These are phyloP conservation scores for Aspergillus hortae DNA, from an alignment of 2,329 filamentous ascomycete species.

Conservation along the genomic window DNA sequence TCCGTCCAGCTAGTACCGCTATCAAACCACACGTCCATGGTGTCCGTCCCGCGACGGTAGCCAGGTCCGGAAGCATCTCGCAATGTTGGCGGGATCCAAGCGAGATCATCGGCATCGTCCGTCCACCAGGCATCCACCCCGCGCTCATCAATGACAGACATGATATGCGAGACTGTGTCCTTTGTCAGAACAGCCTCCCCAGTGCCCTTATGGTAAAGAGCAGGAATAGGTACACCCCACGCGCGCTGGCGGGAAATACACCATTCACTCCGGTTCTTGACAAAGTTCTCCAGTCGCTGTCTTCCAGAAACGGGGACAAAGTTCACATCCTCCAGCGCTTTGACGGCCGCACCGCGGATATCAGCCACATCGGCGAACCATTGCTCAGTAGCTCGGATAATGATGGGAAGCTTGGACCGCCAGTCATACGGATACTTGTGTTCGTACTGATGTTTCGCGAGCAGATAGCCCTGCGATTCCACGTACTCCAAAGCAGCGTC, in stretches of 20 bases:
- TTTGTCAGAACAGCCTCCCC: slow-evolving; percentile 75
- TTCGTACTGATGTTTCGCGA: slow-evolving; percentile 66
- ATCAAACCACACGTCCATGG: slow-evolving; percentile 99
- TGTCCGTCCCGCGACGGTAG: slow-evolving; percentile 79
- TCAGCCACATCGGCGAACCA: slow-evolving; percentile 93
- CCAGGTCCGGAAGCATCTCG: slow-evolving; percentile 38
- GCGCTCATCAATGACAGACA: slow-evolving; percentile 69
- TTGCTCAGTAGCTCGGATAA: slow-evolving; percentile 87
- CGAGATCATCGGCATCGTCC: slow-evolving; percentile 68
- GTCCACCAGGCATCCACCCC: slow-evolving; percentile 96
- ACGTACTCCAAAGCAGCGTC: slow-evolving; percentile 68
- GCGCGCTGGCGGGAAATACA: slow-evolving; percentile 94
- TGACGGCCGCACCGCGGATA: slow-evolving; percentile 72
- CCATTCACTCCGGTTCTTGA: slow-evolving; percentile 88
- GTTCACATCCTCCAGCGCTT: slow-evolving; percentile 64
- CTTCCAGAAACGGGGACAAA: slow-evolving; percentile 77
- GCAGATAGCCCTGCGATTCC: slow-evolving; percentile 54
- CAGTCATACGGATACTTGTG: slow-evolving; percentile 99
- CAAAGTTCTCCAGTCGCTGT: slow-evolving; percentile 75
- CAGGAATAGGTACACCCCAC: slow-evolving; percentile 96
- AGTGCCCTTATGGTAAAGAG: slow-evolving; percentile 67
- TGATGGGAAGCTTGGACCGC: slow-evolving; percentile 89
- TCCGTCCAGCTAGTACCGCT: slow-evolving; percentile 89
- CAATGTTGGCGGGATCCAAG: slow-evolving; percentile 71
- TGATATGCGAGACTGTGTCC: slow-evolving; percentile 79